Evolutionary conservation across 768 basidiomycete genomes (phyloP), one percentile per base, ranked within the genome.

Genomic region (Rhizopogon vinicolor): DNA sequence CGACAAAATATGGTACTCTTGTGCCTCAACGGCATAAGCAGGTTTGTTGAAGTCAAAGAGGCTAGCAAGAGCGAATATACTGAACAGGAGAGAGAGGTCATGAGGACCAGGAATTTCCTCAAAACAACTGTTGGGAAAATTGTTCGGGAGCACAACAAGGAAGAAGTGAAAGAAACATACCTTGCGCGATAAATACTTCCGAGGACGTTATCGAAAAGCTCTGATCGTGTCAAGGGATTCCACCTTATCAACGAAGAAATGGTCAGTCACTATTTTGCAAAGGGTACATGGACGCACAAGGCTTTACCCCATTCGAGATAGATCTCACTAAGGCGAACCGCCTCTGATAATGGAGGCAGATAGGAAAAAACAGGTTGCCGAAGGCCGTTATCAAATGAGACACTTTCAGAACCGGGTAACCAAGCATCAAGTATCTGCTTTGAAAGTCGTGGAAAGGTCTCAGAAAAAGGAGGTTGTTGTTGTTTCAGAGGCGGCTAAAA

Each of bases 261-360:
- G 57, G 54, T 16, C 22, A 41, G 31, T 40, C 31, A 22, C 35
- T 52, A 9, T 14, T 22, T 41, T 31, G 40, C 18, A 13, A 49
- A 35, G 19, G 28, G 8, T 54, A 37, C 37, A 37, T 35, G 50
- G 16, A 71, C 82, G 63, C 60, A 87, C 85, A 85, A 62, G 65
- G 74, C 82, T 62, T 78, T 73, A 12, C 81, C 85, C 65, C 81
- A 77, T 53, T 85, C 82, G 40, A 88, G 69, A 65, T 88, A 91
- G 33, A 83, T 69, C 41, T 88, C 83, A 54, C 82, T 85, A 18
- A 89, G 70, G 14, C 74, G 77, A 13, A 78, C 69, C 1, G 88
- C 87, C 60, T 87, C 81, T 3, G 81, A 75, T 3, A 81, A 69
- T 0, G 80, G 71, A 5, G 89, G 87, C 2, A 87, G 72, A 40